These are phyloP conservation scores for Kazachstania africana DNA, from an alignment of 805 yeast genomes.

Conservation along the genomic window DNA sequence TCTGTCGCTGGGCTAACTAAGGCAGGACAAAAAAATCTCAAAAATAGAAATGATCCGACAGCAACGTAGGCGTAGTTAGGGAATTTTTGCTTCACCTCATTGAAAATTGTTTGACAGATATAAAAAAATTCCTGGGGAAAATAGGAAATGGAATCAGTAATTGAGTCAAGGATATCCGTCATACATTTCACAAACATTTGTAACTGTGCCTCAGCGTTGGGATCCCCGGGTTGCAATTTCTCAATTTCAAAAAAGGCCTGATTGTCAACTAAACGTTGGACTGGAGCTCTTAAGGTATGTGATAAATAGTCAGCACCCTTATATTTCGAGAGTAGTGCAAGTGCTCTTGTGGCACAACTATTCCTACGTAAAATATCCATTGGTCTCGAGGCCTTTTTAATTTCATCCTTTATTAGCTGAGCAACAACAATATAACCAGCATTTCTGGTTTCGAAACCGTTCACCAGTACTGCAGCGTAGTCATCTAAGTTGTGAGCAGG, in stretches of 20 bases:
- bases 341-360: slow-evolving; percentile 67
- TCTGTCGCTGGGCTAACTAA: slow-evolving; percentile 71
- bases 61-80: slow-evolving; percentile 59
- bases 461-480: slow-evolving; percentile 53
- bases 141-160: slow-evolving; percentile 39
- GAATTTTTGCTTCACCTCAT: slow-evolving; percentile 46
- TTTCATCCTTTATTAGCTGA: slow-evolving; percentile 49
- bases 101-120: slow-evolving; percentile 56
- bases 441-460: slow-evolving; percentile 37
- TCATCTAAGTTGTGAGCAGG: slow-evolving; percentile 61
- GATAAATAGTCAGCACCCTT: slow-evolving; percentile 51
- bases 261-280: slow-evolving; percentile 39
- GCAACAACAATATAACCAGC: slow-evolving; percentile 38
- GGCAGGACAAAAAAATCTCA: slow-evolving; percentile 78
- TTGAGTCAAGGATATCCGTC: slow-evolving; percentile 43
- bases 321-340: slow-evolving; percentile 59
- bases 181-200: slow-evolving; percentile 45
- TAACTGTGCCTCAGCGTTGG: slow-evolving; percentile 31
- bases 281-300: slow-evolving; percentile 41
- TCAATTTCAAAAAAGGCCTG: slow-evolving; percentile 56
- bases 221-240: slow-evolving; percentile 30
- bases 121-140: slow-evolving; percentile 65
- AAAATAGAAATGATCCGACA: slow-evolving; percentile 76
- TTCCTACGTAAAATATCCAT: slow-evolving; percentile 71
- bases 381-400: slow-evolving; percentile 44